A percentile compares a stretch with the other conserved stretches of the same genome.
Conservation (phyloP, 2,329 filamentous ascomycete species). For the Sporothrix luriei region DNA sequence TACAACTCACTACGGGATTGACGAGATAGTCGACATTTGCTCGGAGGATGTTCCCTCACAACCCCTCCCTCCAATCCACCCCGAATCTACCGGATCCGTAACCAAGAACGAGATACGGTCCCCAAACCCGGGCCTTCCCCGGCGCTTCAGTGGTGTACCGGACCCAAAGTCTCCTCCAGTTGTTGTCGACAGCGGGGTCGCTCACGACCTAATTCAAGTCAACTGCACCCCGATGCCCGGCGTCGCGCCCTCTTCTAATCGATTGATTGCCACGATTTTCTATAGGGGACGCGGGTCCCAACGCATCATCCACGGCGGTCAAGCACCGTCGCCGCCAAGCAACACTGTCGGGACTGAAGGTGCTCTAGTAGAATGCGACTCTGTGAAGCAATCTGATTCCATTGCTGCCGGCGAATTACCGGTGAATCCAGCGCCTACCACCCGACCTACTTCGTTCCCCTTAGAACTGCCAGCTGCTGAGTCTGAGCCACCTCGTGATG, state of each 20-base stretch:
- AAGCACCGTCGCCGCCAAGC: constrained; percentile 40
- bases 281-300: constrained; percentile 54
- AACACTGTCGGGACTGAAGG: not conserved
- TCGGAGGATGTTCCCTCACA: constrained; percentile 44
- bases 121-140: constrained; percentile 45
- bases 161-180: constrained; percentile 61
- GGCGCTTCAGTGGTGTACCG: constrained; percentile 63
- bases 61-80: not conserved
- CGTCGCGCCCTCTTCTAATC: constrained; percentile 47
- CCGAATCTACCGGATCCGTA: not conserved
- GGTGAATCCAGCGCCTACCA: constrained; percentile 60
- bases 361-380: not conserved
- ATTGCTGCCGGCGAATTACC: constrained; percentile 46
- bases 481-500: constrained; percentile 55
- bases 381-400: not conserved
- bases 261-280: constrained; percentile 64
- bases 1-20: constrained; percentile 63
- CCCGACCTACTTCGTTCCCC: constrained; percentile 51
- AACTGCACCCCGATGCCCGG: constrained; percentile 61
- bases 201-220: constrained; percentile 63
- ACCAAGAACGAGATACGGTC: not conserved
- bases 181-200: constrained; percentile 64
- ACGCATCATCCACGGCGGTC: constrained; percentile 32
- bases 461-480: constrained; percentile 34
- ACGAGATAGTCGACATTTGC: constrained; percentile 64